Base-by-base conservation (phyloP, 345 rosid genomes). In the Anacardium occidentale region DNA sequence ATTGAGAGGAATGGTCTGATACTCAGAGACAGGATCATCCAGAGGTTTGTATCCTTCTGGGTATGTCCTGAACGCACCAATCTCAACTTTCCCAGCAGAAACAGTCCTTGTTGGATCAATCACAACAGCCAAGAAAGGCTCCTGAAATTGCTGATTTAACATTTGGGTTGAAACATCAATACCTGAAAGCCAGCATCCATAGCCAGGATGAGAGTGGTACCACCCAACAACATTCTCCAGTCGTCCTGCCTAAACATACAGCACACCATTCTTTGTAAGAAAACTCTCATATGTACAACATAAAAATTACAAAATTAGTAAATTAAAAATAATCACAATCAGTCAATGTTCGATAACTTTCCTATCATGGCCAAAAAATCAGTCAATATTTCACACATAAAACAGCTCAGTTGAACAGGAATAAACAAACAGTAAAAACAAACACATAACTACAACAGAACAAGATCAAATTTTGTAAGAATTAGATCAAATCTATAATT, bases 161-260 rank as follows among this genome's bases (percentile, higher is more conserved):
- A 93, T 96, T 81, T 96, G 99, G 0, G 99, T 96, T 0, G 99
- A 89, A 14, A 96, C 99, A 79, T 96, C 99, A 54, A 93, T 96
- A 51, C 99, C 99, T 0, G 99, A 96, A 21, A 96, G 97, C 99
- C 99, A 96, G 81, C 98, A 96, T 53, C 99, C 99, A 75, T 93
- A 96, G 21, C 99, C 98, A 64, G 99, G 98, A 80, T 96, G 99
- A n/a, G 99, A 96, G 77, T 88, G 96, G 76, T 90, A 92, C 86
- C 91, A 85, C 20, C 99, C 99, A 73, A 96, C 97, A 68, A 74
- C 99, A 85, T 93, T 96, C 87, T 96, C 99, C 83, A 91, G 78
- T 8, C 99, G 75, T 56, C 99, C 99, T 4, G 99, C 98, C 99
- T 96, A 67, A 6, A 73, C 54, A 53, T 17, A 71, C 32, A 53